phyloP scores from a whole-genome alignment of 2,329 filamentous ascomycete species.

The Ceratocystis colombiana region DNA sequence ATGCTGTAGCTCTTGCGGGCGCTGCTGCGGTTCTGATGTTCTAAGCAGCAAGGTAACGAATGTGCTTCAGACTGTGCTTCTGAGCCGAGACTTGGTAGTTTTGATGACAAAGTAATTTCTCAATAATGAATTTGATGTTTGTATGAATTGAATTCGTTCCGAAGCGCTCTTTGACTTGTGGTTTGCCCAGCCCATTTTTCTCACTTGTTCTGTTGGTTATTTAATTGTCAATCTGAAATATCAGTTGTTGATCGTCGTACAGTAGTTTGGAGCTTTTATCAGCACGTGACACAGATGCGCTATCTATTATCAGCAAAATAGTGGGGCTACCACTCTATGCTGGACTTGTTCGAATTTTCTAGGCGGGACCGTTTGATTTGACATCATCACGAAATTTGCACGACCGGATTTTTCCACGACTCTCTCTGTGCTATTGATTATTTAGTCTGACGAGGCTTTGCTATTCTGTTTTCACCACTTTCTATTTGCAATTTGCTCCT shows the following conservation, averaged over 20 bases:
- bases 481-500: neutral
- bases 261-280: neutral
- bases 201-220: neutral
- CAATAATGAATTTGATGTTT: neutral
- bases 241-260: neutral
- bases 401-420: neutral
- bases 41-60: neutral
- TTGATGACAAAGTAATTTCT: neutral
- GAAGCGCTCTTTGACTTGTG: neutral
- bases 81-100: neutral
- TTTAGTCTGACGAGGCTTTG: neutral
- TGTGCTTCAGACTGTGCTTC: neutral
- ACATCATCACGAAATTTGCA: constrained; percentile 13
- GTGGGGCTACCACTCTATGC: neutral
- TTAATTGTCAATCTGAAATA: neutral
- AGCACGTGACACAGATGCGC: neutral
- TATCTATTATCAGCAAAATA: neutral
- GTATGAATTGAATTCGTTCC: neutral
- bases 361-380: neutral
- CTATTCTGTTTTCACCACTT: constrained; percentile 7
- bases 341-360: constrained; percentile 11
- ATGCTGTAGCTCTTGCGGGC: neutral
- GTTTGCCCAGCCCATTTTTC: neutral
- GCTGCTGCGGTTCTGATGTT: constrained; percentile 15
- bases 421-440: constrained; percentile 7